Base-by-base conservation (phyloP, 2,329 filamentous ascomycete species). In the Lecanicillium sp. region DNA sequence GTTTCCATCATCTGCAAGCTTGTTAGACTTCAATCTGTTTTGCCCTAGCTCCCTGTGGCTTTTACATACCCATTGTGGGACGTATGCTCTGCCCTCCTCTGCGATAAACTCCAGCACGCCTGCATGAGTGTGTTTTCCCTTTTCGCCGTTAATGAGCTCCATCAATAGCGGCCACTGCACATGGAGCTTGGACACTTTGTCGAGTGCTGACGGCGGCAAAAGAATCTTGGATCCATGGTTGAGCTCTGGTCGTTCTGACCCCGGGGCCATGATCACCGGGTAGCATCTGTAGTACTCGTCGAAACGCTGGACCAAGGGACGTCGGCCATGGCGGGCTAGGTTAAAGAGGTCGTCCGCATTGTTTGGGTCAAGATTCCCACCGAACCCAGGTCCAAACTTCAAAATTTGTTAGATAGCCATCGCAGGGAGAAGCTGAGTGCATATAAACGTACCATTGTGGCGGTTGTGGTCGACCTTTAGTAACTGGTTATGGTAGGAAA, bases 241-340 rank as follows among this genome's bases (percentile, higher is more conserved):
- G 45, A 94, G 80, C 49, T 89, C 83, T 37, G 85, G 83, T 49
- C 92, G 78, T 53, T 95, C 89, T 28, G 86, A 78, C 3, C 90
- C 89, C 11, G 89, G 87, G 45, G 94, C 79, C 89, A 98, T 96
- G 52, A 83, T 80, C 53, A 95, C 76, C 31, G 92, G 92, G 56
- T 96, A 98, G 70, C 89, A 95, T 54, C 92, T 83, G 65, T 95
- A 96, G 68, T 95, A 96, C 63, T 98, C 92, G 62, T 98, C 90
- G 67, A 98, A 98, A 44, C 89, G 85, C 52, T 87, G 84, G 38
- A 68, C 50, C 64, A 70, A 53, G 59, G 70, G 60, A 38, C 70
- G 63, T 43, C 72, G 67, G 41, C 64, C 61, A 39, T 55, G 52
- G 42, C 58, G 60, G 28, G 66, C 66, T 62, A 72, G 65, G 54